Evolutionary conservation across 192 early-diverging fungal species (phyloP), one percentile per base, ranked within the genome.

Genomic region (Linnemannia zychae): DNA sequence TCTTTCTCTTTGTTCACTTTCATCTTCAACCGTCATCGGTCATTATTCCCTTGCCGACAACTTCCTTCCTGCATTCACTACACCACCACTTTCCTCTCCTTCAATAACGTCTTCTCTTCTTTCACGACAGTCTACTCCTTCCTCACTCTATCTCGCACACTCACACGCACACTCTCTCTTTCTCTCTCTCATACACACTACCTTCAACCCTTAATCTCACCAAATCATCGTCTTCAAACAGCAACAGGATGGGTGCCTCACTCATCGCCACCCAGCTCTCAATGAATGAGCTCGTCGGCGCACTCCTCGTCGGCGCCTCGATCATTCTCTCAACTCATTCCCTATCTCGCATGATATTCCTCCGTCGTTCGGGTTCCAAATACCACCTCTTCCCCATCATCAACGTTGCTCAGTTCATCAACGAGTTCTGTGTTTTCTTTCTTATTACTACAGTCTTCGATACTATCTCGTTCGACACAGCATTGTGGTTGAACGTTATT

Each of bases 351-450:
- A 88, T 88, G 87, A 46, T 82, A 49, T 82, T 84, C 48, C 49
- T 88, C 48, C 74, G 79, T 0, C 72, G 81, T 5, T 28, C 77
- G 7, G 87, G 50, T 17, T 84, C 82, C 7, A 88, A 81, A 85
- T 77, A 72, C 36, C 46, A 80, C 71, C 87, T 88, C 65, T 88
- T 88, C 37, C 87, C 87, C 18, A 77, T 88, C 66, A 80, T 88
- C 76, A 88, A 88, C 52, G 20, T 81, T 57, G n/a, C 82, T 9
- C 80, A 83, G 49, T 82, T 84, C 40, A 67, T 88, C 49, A 88
- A 88, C 49, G 72, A 88, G 60, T 57, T 75, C 7, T 71, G 73
- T 13, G 71, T 88, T 44, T 80, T 88, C 50, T 71, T 88, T 28
- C 71, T 88, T 38, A 78, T 88, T 31, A 74, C 77, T 3, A 67